These are phyloP conservation scores for Gonium pectorale DNA, from an alignment of 139 green algal genomes.

Conservation along the genomic window DNA sequence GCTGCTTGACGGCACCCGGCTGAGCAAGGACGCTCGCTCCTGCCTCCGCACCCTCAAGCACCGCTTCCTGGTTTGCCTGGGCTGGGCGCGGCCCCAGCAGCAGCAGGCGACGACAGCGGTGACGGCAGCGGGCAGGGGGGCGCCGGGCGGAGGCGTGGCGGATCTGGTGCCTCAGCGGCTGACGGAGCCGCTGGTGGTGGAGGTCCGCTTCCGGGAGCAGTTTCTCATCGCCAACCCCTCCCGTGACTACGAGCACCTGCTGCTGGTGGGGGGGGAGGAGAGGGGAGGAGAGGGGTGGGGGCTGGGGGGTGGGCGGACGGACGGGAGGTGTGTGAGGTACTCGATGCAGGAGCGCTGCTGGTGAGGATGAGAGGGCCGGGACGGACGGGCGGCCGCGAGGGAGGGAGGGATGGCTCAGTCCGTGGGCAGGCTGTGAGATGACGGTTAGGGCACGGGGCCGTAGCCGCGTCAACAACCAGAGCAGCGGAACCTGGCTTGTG, in stretches of 20 bases:
- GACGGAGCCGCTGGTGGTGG: conserved; percentile 63
- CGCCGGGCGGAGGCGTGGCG: conserved; percentile 25
- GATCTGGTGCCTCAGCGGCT: conserved; percentile 29
- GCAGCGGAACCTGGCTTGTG: no score
- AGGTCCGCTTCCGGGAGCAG: conserved; percentile 69
- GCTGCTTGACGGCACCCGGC: conserved; percentile 39
- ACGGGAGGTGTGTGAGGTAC: no score
- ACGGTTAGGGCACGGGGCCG: no score
- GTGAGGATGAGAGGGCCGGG: no score
- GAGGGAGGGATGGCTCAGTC: no score
- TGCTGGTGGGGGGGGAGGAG: conserved; percentile 53
- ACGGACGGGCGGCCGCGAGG: no score
- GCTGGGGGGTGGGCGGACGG: background rate
- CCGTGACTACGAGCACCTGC: conserved; percentile 53
- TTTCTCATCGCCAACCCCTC: conserved; percentile 66
- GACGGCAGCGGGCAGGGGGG: background rate
- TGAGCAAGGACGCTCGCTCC: conserved; percentile 25
- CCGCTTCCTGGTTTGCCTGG: conserved; percentile 63
- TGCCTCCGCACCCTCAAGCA: conserved; percentile 62
- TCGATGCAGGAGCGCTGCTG: no score
- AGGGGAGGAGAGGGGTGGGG: no score
- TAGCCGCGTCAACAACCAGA: no score
- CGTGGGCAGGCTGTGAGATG: no score
- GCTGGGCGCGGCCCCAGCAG: background rate
- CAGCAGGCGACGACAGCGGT: background rate